Conservation (phyloP, 2,329 filamentous ascomycete genomes). For the Conoideocrella luteorostrata region DNA sequence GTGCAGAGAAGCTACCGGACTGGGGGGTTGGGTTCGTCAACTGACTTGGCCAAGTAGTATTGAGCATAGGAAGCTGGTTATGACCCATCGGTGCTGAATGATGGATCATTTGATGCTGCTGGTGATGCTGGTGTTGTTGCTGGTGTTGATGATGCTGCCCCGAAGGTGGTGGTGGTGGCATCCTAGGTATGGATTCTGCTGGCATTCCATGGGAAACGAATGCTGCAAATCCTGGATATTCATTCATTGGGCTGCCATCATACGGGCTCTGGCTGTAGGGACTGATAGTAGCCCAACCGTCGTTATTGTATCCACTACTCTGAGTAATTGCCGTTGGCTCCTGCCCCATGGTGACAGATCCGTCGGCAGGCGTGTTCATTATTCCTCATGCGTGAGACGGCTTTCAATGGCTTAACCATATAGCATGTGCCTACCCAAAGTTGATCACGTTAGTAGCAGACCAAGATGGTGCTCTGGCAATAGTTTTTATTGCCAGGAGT, state of each 20-base stretch:
- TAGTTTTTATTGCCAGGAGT: too few species aligned
- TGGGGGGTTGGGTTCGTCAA: constrained; percentile 61
- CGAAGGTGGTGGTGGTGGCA: constrained; percentile 45
- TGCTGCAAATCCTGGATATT: constrained; percentile 51
- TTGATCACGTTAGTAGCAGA: constrained; percentile 1
- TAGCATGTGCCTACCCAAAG: too few species aligned
- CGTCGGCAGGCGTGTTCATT: constrained; percentile 28
- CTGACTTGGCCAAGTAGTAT: constrained; percentile 76
- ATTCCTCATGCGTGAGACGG: constrained; percentile 12
- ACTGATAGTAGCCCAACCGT: constrained; percentile 51
- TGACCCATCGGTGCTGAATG: constrained; percentile 42
- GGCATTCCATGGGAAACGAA: constrained; percentile 51
- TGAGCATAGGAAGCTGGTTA: constrained; percentile 60
- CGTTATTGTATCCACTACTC: constrained; percentile 29
- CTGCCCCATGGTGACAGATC: constrained; percentile 23
- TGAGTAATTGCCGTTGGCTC: constrained; percentile 23
- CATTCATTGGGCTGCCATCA: constrained; percentile 49
- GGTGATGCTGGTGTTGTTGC: constrained; percentile 15
- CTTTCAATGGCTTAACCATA: background rate
- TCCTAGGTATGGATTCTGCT: constrained; percentile 42
- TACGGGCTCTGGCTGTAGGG: constrained; percentile 58
- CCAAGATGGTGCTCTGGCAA: too few species aligned
- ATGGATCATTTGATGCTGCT: constrained; percentile 26
- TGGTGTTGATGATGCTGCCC: constrained; percentile 27
- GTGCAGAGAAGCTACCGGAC: constrained; percentile 48